A percentile compares a stretch with the other conserved stretches of the same genome.
Evolutionary conservation across 345 rosid species (phyloP).

Genomic region (Reutealis trisperma): DNA sequence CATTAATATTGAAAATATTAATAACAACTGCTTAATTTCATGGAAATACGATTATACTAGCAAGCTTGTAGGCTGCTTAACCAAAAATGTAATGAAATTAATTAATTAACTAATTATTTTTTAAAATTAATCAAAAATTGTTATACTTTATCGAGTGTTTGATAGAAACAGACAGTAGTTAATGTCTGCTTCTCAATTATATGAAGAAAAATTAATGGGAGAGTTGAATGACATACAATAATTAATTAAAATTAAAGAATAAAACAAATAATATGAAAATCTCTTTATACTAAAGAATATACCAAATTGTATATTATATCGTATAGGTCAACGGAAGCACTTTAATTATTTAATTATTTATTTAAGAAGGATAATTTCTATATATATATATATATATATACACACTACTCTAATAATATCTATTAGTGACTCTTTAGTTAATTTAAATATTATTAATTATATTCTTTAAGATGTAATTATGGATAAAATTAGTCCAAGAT

Average conservation of each 20-base stretch:
- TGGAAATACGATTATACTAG: background rate
- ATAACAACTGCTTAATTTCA: no score
- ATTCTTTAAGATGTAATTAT: no score
- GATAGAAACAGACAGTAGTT: background rate
- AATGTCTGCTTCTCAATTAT: background rate
- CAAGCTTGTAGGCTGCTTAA: background rate
- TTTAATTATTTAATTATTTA: no score
- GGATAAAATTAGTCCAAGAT: no score
- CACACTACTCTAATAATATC: no score
- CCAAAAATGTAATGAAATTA: background rate
- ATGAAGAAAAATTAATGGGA: background rate
- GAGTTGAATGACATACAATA: no score
- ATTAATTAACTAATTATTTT: background rate
- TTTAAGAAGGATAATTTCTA: no score
- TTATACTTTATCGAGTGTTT: background rate
- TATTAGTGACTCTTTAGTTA: background rate
- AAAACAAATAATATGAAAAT: no score
- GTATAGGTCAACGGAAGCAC: slow-evolving; percentile 20
- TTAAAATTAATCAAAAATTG: background rate
- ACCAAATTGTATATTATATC: background rate
- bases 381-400: no score
- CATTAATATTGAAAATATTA: no score
- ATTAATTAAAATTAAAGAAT: no score
- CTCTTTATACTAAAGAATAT: background rate
- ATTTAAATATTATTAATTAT: slow-evolving; percentile 4